Conservation (phyloP, 331 rosid genomes). For the Acacia pycnantha region DNA sequence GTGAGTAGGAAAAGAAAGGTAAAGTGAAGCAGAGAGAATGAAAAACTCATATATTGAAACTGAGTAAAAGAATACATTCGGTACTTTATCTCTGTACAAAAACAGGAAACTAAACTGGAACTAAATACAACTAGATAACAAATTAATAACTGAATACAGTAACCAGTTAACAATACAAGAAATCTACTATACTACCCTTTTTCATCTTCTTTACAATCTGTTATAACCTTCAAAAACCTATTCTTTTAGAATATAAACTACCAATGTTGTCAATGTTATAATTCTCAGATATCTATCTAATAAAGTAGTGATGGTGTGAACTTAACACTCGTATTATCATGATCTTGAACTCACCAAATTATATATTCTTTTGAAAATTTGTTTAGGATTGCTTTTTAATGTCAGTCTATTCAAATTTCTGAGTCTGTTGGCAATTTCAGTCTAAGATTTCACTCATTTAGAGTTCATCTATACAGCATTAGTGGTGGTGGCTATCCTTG, state of each 20-base stretch:
- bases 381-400: conserved; percentile 3
- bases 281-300: not conserved
- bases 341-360: not conserved
- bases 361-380: conserved; percentile 9
- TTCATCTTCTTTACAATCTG: too few relatives aligned
- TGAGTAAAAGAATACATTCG: too few relatives aligned
- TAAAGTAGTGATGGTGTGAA: conserved; percentile 16
- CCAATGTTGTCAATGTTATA: not conserved
- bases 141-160: too few relatives aligned
- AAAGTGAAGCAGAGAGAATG: too few relatives aligned
- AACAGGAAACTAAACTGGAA: too few relatives aligned
- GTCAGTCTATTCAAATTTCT: conserved; percentile 13
- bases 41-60: too few relatives aligned
- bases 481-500: conserved; percentile 78
- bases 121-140: too few relatives aligned
- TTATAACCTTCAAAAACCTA: not conserved
- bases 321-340: not conserved
- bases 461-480: conserved; percentile 54
- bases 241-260: not conserved
- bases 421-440: conserved; percentile 25
- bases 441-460: conserved; percentile 16
- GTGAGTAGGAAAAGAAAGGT: too few relatives aligned
- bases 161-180: too few relatives aligned
- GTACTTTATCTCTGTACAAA: too few relatives aligned
- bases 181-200: too few relatives aligned